A percentile compares a stretch with the other conserved stretches of the same genome.
Conservation (phyloP, 768 basidiomycete species). For the Hortiboletus flavorubellus region DNA sequence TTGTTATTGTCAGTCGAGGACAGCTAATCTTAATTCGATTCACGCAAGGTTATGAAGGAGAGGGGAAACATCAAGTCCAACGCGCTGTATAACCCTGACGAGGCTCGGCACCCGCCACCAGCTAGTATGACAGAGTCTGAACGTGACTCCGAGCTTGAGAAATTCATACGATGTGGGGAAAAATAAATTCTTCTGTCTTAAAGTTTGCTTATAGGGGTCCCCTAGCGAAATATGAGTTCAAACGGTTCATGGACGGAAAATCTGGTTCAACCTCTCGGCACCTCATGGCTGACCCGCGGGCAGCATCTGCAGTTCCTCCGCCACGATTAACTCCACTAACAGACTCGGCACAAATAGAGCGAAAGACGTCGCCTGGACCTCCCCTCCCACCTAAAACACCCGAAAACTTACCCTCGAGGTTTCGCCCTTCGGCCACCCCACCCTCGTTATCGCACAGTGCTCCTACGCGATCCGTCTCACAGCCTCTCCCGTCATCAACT, state of each 20-base stretch:
- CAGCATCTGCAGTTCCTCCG: constrained; percentile 27
- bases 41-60: constrained; percentile 64
- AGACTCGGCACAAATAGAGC: constrained; percentile 9
- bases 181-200: not conserved
- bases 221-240: constrained; percentile 80
- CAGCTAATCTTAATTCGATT: constrained; percentile 13
- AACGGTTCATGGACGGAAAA: constrained; percentile 55
- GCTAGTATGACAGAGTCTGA: constrained; percentile 74
- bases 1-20: constrained; percentile 4
- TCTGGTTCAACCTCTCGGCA: constrained; percentile 34
- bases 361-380: constrained; percentile 23
- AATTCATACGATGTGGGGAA: constrained; percentile 75
- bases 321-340: constrained; percentile 16
- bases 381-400: constrained; percentile 27
- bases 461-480: constrained; percentile 33
- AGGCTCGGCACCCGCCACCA: constrained; percentile 77
- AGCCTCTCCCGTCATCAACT: constrained; percentile 28
- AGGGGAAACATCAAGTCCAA: constrained; percentile 86
- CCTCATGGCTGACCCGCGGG: constrained; percentile 41
- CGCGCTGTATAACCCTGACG: constrained; percentile 76
- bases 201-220: not conserved
- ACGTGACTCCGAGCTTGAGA: constrained; percentile 87
- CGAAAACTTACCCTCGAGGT: constrained; percentile 22
- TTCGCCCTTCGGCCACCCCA: constrained; percentile 12
- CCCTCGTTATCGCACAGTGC: constrained; percentile 14